A percentile compares a stretch with the other conserved stretches of the same genome.
Evolutionary conservation across 331 rosid genomes (phyloP).

Genomic region (Arachis monticola): DNA sequence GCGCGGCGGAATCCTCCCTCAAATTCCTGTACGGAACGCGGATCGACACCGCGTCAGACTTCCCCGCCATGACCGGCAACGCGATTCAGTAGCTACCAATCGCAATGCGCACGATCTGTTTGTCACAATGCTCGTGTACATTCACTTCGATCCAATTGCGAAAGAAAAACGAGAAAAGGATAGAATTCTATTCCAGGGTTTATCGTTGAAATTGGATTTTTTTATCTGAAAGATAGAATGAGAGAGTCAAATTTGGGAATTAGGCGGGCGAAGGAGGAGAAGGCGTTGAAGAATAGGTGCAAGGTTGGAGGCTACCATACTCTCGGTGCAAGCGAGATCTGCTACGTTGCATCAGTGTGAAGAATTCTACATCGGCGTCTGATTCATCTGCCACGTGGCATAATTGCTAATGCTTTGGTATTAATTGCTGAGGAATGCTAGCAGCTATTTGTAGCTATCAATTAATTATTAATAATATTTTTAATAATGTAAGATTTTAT

Average conservation of each 20-base stretch:
- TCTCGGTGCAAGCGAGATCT: conserved; percentile 31
- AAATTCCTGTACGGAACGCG: conserved; percentile 85
- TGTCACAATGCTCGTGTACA: conserved; percentile 29
- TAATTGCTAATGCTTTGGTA: background rate
- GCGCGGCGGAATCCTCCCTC: conserved; percentile 42
- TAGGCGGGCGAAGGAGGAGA: conserved; percentile 46
- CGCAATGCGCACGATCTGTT: background rate
- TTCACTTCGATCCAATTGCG: conserved; percentile 16
- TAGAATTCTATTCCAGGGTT: background rate
- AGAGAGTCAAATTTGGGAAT: conserved; percentile 53
- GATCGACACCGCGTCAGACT: conserved; percentile 63
- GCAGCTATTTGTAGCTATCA: too few relatives aligned
- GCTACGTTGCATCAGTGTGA: conserved; percentile 47
- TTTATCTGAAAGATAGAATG: background rate
- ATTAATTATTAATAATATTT: too few relatives aligned
- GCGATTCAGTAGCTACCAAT: conserved; percentile 8
- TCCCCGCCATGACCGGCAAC: conserved; percentile 65
- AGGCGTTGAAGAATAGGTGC: background rate
- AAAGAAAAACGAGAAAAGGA: background rate
- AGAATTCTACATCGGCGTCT: conserved; percentile 29
- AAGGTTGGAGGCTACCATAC: conserved; percentile 7
- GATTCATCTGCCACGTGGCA: conserved; percentile 38
- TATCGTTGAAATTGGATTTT: conserved; percentile 24
- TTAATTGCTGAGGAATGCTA: too few relatives aligned
- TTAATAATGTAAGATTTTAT: too few relatives aligned